A percentile compares a stretch with the other conserved stretches of the same genome.
Conservation (phyloP, 169 alveolate species). For the Eimeria falciformis region DNA sequence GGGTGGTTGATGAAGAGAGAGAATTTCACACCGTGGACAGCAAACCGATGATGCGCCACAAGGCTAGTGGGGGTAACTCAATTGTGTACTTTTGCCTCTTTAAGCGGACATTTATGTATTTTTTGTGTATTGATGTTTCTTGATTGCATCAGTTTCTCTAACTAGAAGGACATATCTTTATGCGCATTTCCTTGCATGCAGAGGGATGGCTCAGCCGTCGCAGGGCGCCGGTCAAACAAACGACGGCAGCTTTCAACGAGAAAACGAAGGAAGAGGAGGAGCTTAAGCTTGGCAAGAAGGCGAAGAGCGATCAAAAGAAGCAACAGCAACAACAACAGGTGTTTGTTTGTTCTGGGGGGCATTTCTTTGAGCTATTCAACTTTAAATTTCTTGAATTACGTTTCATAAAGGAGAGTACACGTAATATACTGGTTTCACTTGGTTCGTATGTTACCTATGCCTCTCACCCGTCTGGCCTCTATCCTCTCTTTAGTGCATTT, state of each 20-base stretch:
- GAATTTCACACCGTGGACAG: slow-evolving; percentile 71
- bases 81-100: neutral
- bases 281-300: slow-evolving; percentile 66
- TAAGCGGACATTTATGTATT: neutral
- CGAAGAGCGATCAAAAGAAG: slow-evolving; percentile 75
- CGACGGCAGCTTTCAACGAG: slow-evolving; percentile 74
- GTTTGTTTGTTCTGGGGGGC: neutral
- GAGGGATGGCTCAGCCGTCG: slow-evolving; percentile 73
- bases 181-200: neutral
- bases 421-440: too few relatives aligned
- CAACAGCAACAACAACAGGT: slow-evolving; percentile 76
- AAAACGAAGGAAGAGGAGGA: slow-evolving; percentile 73
- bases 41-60: slow-evolving; percentile 64
- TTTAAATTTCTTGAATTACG: too few relatives aligned
- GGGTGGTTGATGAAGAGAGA: slow-evolving; percentile 54
- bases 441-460: neutral
- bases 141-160: neutral
- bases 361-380: neutral
- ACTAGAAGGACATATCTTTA: neutral
- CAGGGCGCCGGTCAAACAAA: slow-evolving; percentile 68
- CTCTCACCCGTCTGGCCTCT: neutral
- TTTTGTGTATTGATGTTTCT: neutral
- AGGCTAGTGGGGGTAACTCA: slow-evolving; percentile 68
- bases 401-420: too few relatives aligned
- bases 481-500: neutral